A percentile compares a stretch with the other conserved stretches of the same genome.
phyloP scores from a whole-genome alignment of 176 grass and related monocot genomes.

The Hyparrhenia diplandra region DNA sequence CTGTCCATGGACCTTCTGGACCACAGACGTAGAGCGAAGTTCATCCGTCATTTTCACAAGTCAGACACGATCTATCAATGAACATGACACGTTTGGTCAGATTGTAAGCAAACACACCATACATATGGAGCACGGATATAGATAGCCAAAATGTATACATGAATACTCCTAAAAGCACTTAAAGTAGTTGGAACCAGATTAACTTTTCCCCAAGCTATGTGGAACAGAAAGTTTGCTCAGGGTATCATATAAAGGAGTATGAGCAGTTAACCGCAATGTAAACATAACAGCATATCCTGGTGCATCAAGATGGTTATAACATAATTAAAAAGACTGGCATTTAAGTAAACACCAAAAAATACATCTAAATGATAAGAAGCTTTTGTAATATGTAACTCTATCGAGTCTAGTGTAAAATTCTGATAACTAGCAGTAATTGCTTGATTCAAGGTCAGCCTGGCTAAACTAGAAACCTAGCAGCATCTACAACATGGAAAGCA shows the following conservation, averaged over 20 bases:
- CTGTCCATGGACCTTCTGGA: conserved; percentile 49
- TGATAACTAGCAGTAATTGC: neutral
- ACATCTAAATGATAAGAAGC: neutral
- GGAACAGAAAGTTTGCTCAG: neutral
- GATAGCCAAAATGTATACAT: neutral
- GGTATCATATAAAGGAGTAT: no score
- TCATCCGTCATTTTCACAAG: conserved; percentile 31
- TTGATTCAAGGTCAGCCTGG: neutral
- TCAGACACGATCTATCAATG: neutral
- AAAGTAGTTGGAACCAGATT: neutral
- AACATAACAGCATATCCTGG: neutral
- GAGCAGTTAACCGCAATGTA: neutral
- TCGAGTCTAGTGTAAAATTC: neutral
- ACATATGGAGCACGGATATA: neutral
- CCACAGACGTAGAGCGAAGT: conserved; percentile 17
- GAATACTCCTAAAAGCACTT: neutral
- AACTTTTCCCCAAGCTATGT: neutral
- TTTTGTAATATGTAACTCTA: neutral
- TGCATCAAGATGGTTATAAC: neutral
- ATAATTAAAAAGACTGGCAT: neutral
- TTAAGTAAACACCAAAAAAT: neutral
- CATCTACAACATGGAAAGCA: neutral
- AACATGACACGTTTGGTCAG: neutral
- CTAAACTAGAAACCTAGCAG: neutral
- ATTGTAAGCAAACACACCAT: neutral